Base-by-base conservation (phyloP, 2,329 filamentous ascomycete genomes). In the Penicillium sp. region DNA sequence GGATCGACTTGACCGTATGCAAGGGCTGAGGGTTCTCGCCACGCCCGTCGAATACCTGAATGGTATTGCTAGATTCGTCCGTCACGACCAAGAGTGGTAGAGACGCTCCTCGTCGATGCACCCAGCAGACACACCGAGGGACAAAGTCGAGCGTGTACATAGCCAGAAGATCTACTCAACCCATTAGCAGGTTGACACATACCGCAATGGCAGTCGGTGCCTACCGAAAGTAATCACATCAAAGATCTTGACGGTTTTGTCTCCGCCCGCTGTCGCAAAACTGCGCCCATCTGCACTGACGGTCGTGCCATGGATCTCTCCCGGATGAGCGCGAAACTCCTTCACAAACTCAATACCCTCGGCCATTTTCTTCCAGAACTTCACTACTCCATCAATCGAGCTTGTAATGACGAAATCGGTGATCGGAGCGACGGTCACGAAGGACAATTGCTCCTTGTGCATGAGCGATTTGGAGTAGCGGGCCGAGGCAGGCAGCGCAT, bases 341-440 rank as follows among this genome's bases (percentile, higher is more conserved):
- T 98, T 98, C 37, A 97, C 91, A 60, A 98, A 98, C 69, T 98
- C 94, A 43, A 98, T 86, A 1, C 87, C 87, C 21, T 87, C 83
- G 2, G 81, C 83, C 50, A 86, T 79, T 71, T 98, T 98, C 72
- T 98, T 98, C 93, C 93, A 98, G 65, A 98, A 98, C 67, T 98
- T 98, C 54, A 97, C 91, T 1, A 91, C 85, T n/a, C 94, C 94
- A 62, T 98, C 93, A 29, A 87, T 72, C 0, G 93, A 97, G 46
- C 86, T 87, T 1, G 93, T 98, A 48, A 98, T 93, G 25, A 98
- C 75, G 62, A 98, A 98, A 54, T 97, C 93, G 44, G 91, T 96
- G 44, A 84, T 73, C 1, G 90, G 90, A 1, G 94, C 95, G 64
- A 95, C 83, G 9, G 84, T 94, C 48, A 87, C 80, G 58, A 90